Conservation (phyloP, 192 early-diverging fungal species). For the Backusella parvicylindrica region DNA sequence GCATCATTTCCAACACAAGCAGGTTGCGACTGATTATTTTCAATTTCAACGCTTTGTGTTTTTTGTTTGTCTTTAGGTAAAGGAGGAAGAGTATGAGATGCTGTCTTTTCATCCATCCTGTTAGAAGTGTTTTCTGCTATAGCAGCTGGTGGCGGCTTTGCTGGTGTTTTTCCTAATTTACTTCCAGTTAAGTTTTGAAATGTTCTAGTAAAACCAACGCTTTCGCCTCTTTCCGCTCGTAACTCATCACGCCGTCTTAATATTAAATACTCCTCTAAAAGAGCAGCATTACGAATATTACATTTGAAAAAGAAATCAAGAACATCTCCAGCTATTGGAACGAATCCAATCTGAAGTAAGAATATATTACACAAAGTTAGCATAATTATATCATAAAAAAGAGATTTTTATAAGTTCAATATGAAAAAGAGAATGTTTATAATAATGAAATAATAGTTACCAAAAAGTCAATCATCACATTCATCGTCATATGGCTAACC, state of each 20-base stretch:
- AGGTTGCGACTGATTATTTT: not conserved
- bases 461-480: conserved; percentile 48
- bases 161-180: not conserved
- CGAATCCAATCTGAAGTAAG: conserved; percentile 44
- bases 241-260: conserved; percentile 28
- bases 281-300: conserved; percentile 46
- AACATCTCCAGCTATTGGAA: conserved; percentile 48
- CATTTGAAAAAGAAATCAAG: conserved; percentile 48
- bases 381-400: too few species aligned
- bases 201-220: not conserved
- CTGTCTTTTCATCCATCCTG: not conserved
- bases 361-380: not conserved
- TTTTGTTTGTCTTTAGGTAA: not conserved
- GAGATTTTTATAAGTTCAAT: not conserved
- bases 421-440: not conserved
- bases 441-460: conserved; percentile 23
- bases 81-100: not conserved
- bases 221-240: conserved; percentile 20
- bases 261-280: conserved; percentile 45
- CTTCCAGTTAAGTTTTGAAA: not conserved
- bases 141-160: not conserved
- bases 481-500: conserved; percentile 39
- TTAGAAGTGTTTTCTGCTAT: not conserved
- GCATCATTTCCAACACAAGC: not conserved
- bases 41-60: not conserved